phyloP scores from a whole-genome alignment of 306 rosid species.

The Carpinus fangiana region DNA sequence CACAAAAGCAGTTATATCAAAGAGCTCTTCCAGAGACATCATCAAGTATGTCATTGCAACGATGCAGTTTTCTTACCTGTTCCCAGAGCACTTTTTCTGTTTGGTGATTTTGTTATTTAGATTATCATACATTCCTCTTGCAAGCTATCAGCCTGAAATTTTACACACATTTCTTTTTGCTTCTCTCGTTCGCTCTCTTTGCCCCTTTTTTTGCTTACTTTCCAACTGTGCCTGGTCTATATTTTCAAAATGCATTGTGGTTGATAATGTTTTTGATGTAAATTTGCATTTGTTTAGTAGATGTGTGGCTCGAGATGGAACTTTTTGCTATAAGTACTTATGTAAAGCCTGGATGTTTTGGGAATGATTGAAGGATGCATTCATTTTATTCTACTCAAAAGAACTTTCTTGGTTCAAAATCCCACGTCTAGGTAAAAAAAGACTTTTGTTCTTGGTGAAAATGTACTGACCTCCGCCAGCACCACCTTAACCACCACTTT shows the following conservation, averaged over 20 bases:
- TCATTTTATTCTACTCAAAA: not conserved
- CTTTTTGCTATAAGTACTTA: not conserved
- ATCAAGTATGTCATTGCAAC: slow-evolving; percentile 54
- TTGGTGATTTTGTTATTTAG: slow-evolving; percentile 12
- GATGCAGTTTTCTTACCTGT: slow-evolving; percentile 21
- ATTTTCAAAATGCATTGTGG: not conserved
- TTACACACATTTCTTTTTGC: not conserved
- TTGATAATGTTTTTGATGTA: not conserved
- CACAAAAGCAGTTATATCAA: slow-evolving; percentile 73
- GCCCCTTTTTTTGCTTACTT: not conserved
- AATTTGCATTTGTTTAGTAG: slow-evolving; percentile 1
- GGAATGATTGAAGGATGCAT: not conserved
- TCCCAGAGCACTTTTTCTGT: slow-evolving; percentile 11
- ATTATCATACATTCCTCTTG: not conserved
- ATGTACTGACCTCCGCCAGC: not conserved
- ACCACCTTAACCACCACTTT: not conserved
- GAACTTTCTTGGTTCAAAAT: not conserved
- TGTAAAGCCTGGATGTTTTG: not conserved
- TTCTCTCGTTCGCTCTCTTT: too few species aligned
- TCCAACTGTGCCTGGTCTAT: not conserved
- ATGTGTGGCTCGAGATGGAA: not conserved
- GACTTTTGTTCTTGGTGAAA: not conserved
- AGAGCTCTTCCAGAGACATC: slow-evolving; percentile 78
- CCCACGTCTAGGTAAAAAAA: not conserved
- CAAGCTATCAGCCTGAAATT: not conserved